Evolutionary conservation across 495 filamentous ascomycete species (phyloP).

Genomic region (Penicillium macrosclerotiorum): DNA sequence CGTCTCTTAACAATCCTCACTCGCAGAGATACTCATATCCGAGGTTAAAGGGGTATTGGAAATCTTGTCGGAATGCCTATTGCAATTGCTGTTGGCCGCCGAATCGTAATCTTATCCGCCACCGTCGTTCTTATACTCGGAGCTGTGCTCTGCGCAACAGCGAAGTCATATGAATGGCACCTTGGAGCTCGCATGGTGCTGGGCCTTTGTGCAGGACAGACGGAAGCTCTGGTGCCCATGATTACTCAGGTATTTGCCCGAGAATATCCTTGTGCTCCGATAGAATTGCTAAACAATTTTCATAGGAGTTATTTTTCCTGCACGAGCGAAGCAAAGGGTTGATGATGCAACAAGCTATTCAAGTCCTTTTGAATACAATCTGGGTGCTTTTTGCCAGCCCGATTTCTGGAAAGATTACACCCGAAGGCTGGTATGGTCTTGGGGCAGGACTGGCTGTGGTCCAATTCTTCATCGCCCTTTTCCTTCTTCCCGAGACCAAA

Average conservation of each 20-base stretch:
- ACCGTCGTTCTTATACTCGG: conserved; percentile 25
- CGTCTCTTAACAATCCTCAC: neutral
- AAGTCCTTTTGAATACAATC: conserved; percentile 25
- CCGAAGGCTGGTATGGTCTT: conserved; percentile 37
- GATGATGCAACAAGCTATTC: conserved; percentile 30
- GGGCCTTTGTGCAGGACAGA: no score
- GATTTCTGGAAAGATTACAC: conserved; percentile 34
- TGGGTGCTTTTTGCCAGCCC: conserved; percentile 33
- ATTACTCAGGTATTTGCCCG: conserved; percentile 28
- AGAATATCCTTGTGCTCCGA: neutral
- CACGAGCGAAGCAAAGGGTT: conserved; percentile 34
- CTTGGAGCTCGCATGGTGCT: conserved; percentile 31
- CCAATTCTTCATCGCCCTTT: conserved; percentile 58
- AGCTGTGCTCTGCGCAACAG: conserved; percentile 20
- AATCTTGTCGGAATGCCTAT: conserved; percentile 43
- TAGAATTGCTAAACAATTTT: neutral
- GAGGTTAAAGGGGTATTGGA: conserved; percentile 28
- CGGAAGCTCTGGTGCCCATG: no score
- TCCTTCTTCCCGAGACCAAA: conserved; percentile 71
- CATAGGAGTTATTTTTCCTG: conserved; percentile 33
- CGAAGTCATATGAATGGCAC: conserved; percentile 27
- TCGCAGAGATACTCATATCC: neutral
- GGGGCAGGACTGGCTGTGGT: conserved; percentile 25
- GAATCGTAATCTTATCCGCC: conserved; percentile 32
- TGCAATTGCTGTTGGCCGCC: conserved; percentile 37